These are phyloP conservation scores for Aspergillus conjunctus DNA, from an alignment of 495 filamentous ascomycete genomes.

Conservation along the genomic window DNA sequence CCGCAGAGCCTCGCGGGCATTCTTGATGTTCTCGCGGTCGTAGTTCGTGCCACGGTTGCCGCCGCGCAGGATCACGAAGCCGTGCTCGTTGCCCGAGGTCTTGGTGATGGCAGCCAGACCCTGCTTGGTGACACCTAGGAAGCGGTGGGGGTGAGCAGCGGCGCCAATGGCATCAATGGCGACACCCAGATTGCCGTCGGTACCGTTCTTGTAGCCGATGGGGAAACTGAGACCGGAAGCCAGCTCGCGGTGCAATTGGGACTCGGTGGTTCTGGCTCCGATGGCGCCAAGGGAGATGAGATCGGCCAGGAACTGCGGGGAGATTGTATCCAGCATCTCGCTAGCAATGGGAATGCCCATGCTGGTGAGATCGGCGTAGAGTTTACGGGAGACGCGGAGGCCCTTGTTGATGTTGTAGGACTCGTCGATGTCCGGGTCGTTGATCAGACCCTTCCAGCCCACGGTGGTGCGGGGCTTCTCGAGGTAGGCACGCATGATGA, in stretches of 20 bases:
- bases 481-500: constrained; percentile 98
- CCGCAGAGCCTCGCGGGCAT: constrained; percentile 73
- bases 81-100: constrained; percentile 91
- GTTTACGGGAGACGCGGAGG: constrained; percentile 78
- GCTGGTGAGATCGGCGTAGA: constrained; percentile 87
- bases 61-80: constrained; percentile 93
- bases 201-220: constrained; percentile 99
- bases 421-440: constrained; percentile 97
- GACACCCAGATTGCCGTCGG: constrained; percentile 91
- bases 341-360: constrained; percentile 89
- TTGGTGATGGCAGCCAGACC: constrained; percentile 93
- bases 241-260: constrained; percentile 91
- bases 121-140: constrained; percentile 99
- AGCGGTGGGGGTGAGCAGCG: constrained; percentile 89
- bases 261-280: constrained; percentile 96
- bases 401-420: constrained; percentile 99
- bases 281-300: constrained; percentile 94
- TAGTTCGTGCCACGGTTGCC: constrained; percentile 95
- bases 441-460: constrained; percentile 98
- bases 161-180: constrained; percentile 95
- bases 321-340: constrained; percentile 98
- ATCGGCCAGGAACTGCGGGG: constrained; percentile 94
- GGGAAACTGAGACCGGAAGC: constrained; percentile 98
- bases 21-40: constrained; percentile 77
- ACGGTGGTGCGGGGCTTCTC: constrained; percentile 99